These are phyloP conservation scores for Trypanosoma theileri DNA, from an alignment of 208 protist genomes.

Conservation along the genomic window DNA sequence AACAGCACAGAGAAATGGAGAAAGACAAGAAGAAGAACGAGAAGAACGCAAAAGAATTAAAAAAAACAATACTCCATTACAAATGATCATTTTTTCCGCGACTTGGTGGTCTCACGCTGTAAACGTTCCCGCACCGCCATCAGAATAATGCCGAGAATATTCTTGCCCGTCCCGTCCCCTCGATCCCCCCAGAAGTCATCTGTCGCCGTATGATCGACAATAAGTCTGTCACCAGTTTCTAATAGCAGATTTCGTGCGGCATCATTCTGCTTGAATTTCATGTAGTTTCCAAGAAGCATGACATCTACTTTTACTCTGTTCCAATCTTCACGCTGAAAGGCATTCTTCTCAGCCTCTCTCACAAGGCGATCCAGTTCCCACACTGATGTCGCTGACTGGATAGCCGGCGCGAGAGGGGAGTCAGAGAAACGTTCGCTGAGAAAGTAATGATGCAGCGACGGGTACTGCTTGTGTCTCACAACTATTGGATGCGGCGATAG, in stretches of 20 bases:
- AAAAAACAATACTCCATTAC: neutral
- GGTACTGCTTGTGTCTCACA: slow-evolving; percentile 77
- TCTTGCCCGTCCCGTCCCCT: slow-evolving; percentile 82
- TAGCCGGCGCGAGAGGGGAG: slow-evolving; percentile 43
- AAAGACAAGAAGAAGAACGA: neutral
- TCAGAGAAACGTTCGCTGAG: slow-evolving; percentile 79
- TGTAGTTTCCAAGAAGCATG: slow-evolving; percentile 86
- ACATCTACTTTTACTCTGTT: slow-evolving; percentile 81
- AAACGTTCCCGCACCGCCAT: slow-evolving; percentile 75
- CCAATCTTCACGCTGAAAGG: slow-evolving; percentile 75
- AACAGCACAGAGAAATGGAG: neutral
- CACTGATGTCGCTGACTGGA: slow-evolving; percentile 56
- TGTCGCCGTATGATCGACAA: slow-evolving; percentile 76
- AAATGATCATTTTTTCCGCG: neutral
- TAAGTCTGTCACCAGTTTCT: slow-evolving; percentile 51
- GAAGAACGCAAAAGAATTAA: neutral
- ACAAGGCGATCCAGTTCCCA: slow-evolving; percentile 84
- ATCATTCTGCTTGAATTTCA: slow-evolving; percentile 90
- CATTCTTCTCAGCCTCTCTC: slow-evolving; percentile 56
- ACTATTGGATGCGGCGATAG: slow-evolving; percentile 80
- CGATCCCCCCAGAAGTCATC: slow-evolving; percentile 89
- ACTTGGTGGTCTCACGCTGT: slow-evolving; percentile 23
- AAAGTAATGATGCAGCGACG: slow-evolving; percentile 84
- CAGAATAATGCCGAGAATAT: slow-evolving; percentile 75
- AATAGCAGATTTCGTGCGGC: slow-evolving; percentile 53